These are phyloP conservation scores for Sporisorium iseilematis-ciliati DNA, from an alignment of 1,284 basidiomycete genomes.

Conservation along the genomic window DNA sequence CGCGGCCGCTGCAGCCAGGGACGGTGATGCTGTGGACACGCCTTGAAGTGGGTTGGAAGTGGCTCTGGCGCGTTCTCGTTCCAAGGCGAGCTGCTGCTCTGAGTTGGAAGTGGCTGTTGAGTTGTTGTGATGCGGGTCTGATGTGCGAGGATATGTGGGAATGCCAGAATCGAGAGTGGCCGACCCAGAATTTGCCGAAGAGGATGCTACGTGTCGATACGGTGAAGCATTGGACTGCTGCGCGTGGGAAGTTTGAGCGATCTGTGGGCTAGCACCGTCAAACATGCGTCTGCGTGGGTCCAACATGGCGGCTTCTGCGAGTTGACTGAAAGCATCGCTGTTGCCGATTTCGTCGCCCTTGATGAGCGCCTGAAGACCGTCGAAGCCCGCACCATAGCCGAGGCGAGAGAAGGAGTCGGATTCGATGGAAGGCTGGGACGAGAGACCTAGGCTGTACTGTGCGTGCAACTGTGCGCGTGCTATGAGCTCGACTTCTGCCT, in stretches of 20 bases:
- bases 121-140: conserved; percentile 5
- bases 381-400: conserved; percentile 53
- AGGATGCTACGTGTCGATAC: conserved; percentile 8
- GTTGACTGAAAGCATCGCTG: conserved; percentile 60
- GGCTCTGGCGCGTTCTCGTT: conserved; percentile 32
- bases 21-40: conserved; percentile 18
- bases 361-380: conserved; percentile 51
- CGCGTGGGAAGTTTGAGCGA: conserved; percentile 11
- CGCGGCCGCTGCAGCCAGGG: conserved; percentile 19
- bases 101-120: conserved; percentile 5
- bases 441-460: conserved; percentile 32
- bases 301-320: conserved; percentile 59
- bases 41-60: conserved; percentile 26
- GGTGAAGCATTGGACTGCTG: conserved; percentile 16
- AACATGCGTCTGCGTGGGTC: conserved; percentile 35
- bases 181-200: conserved; percentile 2
- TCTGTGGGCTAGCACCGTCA: conserved; percentile 19
- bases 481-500: conserved; percentile 70
- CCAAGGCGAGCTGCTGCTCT: conserved; percentile 31
- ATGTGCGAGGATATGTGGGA: conserved; percentile 8
- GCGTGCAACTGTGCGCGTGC: conserved; percentile 37
- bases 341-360: conserved; percentile 43
- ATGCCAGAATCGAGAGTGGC: conserved; percentile 8
- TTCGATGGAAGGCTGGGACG: conserved; percentile 26
- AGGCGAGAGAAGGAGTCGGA: conserved; percentile 50